Percentiles rank a stretch among this genome's conserved stretches.
These are phyloP conservation scores for Kazachstania viticola DNA, from an alignment of 805 yeast genomes.

Conservation along the genomic window DNA sequence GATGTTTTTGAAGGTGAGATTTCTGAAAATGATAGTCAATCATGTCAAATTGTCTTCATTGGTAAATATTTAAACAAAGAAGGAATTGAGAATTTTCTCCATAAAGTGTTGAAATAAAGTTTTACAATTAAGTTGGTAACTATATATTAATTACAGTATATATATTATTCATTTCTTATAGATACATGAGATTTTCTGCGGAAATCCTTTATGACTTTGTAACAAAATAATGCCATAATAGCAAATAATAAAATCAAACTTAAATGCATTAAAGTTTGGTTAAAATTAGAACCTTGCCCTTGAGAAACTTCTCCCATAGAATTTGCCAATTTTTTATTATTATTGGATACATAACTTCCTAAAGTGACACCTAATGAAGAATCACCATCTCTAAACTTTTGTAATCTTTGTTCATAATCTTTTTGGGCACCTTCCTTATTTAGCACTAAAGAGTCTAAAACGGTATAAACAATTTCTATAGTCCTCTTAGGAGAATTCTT, in stretches of 20 bases:
- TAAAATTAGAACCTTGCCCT: no score
- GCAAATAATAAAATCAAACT: no score
- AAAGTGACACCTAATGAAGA: conserved; percentile 17
- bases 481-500: conserved; percentile 1
- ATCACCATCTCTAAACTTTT: conserved; percentile 21
- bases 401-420: conserved; percentile 14
- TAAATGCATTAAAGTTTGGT: no score
- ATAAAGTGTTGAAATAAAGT: conserved; percentile 5
- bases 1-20: conserved; percentile 51
- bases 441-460: conserved; percentile 21
- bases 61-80: conserved; percentile 47
- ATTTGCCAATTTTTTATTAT: no score
- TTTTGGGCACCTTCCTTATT: conserved; percentile 11
- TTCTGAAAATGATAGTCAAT: conserved; percentile 12
- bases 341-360: no score
- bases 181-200: conserved; percentile 13
- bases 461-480: conserved; percentile 30
- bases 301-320: no score
- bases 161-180: conserved; percentile 16
- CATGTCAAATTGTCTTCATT: conserved; percentile 59
- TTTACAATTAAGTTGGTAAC: no score
- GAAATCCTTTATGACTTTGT: conserved; percentile 9
- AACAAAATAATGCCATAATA: conserved; percentile 5
- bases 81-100: conserved; percentile 22
- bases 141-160: neutral